A percentile compares a stretch with the other conserved stretches of the same genome.
These are phyloP conservation scores for Colletotrichum viniferum DNA, from an alignment of 2,329 filamentous ascomycete genomes.

Conservation along the genomic window DNA sequence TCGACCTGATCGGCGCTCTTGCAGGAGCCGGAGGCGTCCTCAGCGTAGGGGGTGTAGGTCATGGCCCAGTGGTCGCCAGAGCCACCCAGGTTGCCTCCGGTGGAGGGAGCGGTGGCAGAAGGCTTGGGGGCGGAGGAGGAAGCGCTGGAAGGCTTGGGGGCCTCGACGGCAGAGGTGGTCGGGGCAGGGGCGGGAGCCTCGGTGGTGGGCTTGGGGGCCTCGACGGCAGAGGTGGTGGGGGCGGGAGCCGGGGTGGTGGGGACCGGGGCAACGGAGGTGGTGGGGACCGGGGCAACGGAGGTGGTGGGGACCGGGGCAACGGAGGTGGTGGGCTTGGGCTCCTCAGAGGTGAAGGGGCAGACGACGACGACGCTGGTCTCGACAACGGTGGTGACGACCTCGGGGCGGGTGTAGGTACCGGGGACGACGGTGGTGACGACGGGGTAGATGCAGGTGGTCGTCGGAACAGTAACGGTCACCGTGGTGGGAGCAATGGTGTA, in stretches of 20 bases:
- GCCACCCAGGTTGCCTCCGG: slow-evolving; percentile 40
- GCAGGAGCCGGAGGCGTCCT: slow-evolving; percentile 60
- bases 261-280: slow-evolving; percentile 25
- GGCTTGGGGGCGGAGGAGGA: slow-evolving; percentile 23
- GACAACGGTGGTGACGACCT: slow-evolving; percentile 70
- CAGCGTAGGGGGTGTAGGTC: slow-evolving; percentile 78
- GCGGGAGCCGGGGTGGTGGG: slow-evolving; percentile 14
- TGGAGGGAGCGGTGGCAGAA: slow-evolving; percentile 28
- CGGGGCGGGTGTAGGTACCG: slow-evolving; percentile 75
- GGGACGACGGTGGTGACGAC: slow-evolving; percentile 67
- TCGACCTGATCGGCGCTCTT: slow-evolving; percentile 64
- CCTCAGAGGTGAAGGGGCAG: slow-evolving; percentile 67
- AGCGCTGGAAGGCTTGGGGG: slow-evolving; percentile 23
- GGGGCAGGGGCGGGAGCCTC: slow-evolving; percentile 16
- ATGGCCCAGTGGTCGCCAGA: slow-evolving; percentile 71
- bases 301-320: slow-evolving; percentile 19
- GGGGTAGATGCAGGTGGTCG: slow-evolving; percentile 66
- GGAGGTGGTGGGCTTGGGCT: slow-evolving; percentile 27
- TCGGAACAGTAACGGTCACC: slow-evolving; percentile 58
- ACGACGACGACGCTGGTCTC: slow-evolving; percentile 71
- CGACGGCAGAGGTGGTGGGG: slow-evolving; percentile 28
- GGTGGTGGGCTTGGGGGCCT: slow-evolving; percentile 24
- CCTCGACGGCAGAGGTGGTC: slow-evolving; percentile 26
- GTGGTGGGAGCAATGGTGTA: slow-evolving; percentile 77
- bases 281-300: slow-evolving; percentile 24